These are phyloP conservation scores for Corynascus novoguineensis DNA, from an alignment of 495 filamentous ascomycete species.

Conservation along the genomic window DNA sequence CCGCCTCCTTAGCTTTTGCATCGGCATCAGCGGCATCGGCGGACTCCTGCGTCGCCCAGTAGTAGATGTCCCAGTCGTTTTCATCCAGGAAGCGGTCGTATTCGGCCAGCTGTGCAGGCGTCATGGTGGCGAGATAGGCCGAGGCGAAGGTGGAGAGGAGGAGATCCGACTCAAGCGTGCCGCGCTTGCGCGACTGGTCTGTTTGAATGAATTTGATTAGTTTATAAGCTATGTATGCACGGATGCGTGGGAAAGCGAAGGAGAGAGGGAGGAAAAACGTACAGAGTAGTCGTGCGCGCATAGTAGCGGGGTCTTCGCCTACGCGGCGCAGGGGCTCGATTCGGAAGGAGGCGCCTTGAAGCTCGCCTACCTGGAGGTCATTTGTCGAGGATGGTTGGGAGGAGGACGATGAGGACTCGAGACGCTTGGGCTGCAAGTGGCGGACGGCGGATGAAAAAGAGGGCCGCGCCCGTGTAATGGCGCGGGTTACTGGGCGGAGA, in stretches of 20 bases:
- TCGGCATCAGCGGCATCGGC: slow-evolving; percentile 34
- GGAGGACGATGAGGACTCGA: slow-evolving; percentile 9
- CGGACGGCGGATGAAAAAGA: not conserved
- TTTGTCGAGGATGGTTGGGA: not conserved
- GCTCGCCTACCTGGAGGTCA: slow-evolving; percentile 85
- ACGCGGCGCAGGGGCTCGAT: slow-evolving; percentile 78
- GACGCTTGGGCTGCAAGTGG: not conserved
- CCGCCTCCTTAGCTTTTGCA: not conserved
- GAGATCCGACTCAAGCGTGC: slow-evolving; percentile 91
- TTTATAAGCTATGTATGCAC: not conserved
- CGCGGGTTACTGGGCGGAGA: slow-evolving; percentile 16
- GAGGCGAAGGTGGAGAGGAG: slow-evolving; percentile 95
- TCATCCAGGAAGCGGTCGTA: slow-evolving; percentile 96
- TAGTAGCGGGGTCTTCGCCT: slow-evolving; percentile 76
- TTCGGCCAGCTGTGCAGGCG: slow-evolving; percentile 62
- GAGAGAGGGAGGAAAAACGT: slow-evolving; percentile 36
- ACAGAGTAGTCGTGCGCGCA: slow-evolving; percentile 87
- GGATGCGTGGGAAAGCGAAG: not conserved
- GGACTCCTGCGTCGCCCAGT: slow-evolving; percentile 88
- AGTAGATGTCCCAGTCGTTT: slow-evolving; percentile 99
- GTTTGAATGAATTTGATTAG: slow-evolving; percentile 12
- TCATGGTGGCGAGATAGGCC: slow-evolving; percentile 67
- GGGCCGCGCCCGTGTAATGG: not conserved
- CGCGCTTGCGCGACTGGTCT: slow-evolving; percentile 97
- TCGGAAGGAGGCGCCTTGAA: slow-evolving; percentile 80